phyloP scores from a whole-genome alignment of 352 stramenopile species.

The Ophiocytium majus region DNA sequence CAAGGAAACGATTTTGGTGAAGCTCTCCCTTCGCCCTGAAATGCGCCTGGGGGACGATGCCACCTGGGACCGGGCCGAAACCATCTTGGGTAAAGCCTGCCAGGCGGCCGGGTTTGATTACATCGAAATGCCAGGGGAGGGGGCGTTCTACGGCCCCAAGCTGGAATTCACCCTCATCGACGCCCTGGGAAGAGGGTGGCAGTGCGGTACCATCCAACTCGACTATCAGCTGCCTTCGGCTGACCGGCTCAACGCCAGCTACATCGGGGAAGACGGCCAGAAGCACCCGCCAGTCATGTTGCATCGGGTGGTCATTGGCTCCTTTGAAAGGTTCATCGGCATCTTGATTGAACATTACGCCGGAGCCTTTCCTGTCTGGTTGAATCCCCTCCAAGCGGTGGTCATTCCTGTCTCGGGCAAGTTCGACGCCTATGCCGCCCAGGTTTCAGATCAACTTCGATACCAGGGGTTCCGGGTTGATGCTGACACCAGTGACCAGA shows the following conservation, averaged over 20 bases:
- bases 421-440: not conserved
- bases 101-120: not conserved
- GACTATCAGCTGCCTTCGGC: constrained; percentile 12
- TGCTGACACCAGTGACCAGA: not conserved
- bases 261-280: not conserved
- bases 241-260: constrained; percentile 4
- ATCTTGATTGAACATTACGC: constrained; percentile 1
- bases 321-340: not conserved
- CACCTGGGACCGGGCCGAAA: constrained; percentile 83
- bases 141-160: constrained; percentile 17
- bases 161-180: constrained; percentile 14
- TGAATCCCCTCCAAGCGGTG: not conserved
- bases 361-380: not conserved
- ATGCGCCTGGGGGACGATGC: constrained; percentile 88
- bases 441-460: not conserved
- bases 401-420: not conserved
- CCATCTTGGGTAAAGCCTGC: not conserved
- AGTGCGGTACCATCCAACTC: constrained; percentile 17
- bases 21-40: constrained; percentile 90
- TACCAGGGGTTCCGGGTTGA: not conserved
- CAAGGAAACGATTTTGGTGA: constrained; percentile 87
- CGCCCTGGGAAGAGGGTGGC: constrained; percentile 4
- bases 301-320: not conserved
- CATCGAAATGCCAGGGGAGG: not conserved
- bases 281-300: not conserved